Conservation (phyloP, 1,139 yeast genomes). For the Hansenula sp. region DNA sequence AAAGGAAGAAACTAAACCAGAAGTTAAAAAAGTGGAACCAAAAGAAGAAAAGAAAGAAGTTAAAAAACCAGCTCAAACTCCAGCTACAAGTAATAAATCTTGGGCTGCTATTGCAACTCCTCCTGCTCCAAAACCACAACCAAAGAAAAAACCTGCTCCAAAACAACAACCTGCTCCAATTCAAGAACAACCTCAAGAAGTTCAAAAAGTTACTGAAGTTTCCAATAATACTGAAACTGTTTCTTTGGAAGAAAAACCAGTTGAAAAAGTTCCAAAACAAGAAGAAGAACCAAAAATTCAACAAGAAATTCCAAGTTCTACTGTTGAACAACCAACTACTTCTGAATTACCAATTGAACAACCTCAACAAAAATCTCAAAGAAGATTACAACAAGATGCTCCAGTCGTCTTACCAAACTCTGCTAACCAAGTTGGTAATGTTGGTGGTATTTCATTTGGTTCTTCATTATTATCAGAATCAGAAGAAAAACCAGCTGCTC, state of each 20-base stretch:
- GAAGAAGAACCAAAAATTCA: constrained; percentile 11
- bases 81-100: constrained; percentile 30
- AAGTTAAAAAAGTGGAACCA: constrained; percentile 5
- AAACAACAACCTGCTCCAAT: constrained; percentile 10
- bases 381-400: constrained; percentile 39
- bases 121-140: constrained; percentile 58
- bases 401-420: constrained; percentile 66
- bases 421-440: constrained; percentile 63
- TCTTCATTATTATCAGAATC: constrained; percentile 50
- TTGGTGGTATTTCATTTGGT: constrained; percentile 81
- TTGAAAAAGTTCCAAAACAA: constrained; percentile 13
- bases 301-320: constrained; percentile 12
- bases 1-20: neutral
- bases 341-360: constrained; percentile 11
- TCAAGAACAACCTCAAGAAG: neutral
- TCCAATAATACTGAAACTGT: constrained; percentile 14
- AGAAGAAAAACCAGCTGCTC: constrained; percentile 26
- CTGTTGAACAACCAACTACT: constrained; percentile 9
- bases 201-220: constrained; percentile 10
- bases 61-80: constrained; percentile 24
- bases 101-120: constrained; percentile 65
- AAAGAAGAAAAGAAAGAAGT: constrained; percentile 4
- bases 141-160: constrained; percentile 21
- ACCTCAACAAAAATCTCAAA: constrained; percentile 17
- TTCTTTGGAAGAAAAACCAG: constrained; percentile 13